Base-by-base conservation (phyloP, 331 rosid genomes). In the Malus hybrid region DNA sequence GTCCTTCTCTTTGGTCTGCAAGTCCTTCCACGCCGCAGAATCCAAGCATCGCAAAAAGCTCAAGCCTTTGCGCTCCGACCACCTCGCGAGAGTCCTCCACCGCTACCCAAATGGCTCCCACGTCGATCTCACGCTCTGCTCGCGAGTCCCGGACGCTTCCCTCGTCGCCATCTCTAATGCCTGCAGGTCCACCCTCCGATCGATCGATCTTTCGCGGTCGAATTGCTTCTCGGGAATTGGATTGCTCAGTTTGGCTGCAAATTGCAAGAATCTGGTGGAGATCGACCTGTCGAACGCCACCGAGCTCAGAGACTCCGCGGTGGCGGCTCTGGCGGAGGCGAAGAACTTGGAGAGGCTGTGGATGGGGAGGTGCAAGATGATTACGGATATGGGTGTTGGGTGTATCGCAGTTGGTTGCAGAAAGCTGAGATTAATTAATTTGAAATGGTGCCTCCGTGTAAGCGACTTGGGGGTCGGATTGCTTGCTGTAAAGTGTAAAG, bases 311-410 rank as follows among this genome's bases (percentile, higher is more conserved):
- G 24, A 24, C 24, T 24, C 24, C 24, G 24, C 24, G 24, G 24
- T 24, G 24, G 24, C 24, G 24, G 24, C 24, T 24, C 24, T 24
- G 24, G 24, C 24, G 24, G 24, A 24, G 24, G 24, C 24, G 24
- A 24, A 24, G 24, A 24, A 92, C 66, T 73, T 94, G 75, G 84
- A 85, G 91, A 92, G 70, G 78, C 72, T 94, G 69, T 84, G 92
- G 96, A 36, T 94, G 71, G 87, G 81, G 28, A 90, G 99, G 86
- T 94, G 99, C 22, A 92, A 82, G 77, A 5, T 70, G 75, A 80
- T 94, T 5, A 94, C 97, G 53, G 99, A 94, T 63, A 82, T 94
- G 90, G 99, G 99, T 29, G 85, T 94, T 34, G 99, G 97, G 64
- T 92, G 97, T 22, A 83, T 94, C 4, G 99, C 99, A 0, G 99